Evolutionary conservation across 805 yeast species (phyloP).

Genomic region (Metschnikowia orientalis): DNA sequence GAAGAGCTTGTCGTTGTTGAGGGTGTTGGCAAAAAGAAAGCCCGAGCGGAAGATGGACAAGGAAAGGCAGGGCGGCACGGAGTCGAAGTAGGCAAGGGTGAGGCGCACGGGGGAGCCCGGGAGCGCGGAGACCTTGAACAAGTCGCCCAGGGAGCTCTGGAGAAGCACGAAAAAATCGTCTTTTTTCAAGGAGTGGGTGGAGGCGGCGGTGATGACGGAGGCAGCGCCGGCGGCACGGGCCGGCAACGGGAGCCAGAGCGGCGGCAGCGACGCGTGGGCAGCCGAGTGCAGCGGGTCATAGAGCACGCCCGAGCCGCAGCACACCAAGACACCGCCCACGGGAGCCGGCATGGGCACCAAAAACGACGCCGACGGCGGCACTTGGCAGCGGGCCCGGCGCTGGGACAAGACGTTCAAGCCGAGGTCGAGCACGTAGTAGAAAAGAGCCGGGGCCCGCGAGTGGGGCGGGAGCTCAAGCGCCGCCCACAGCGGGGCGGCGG

Average conservation of each 20-base stretch:
- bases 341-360: conserved; percentile 71
- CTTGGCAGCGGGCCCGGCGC: conserved; percentile 21
- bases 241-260: conserved; percentile 66
- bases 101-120: conserved; percentile 36
- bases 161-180: conserved; percentile 59
- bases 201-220: conserved; percentile 47
- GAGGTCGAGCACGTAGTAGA: conserved; percentile 77
- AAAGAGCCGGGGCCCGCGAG: conserved; percentile 31
- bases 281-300: conserved; percentile 42
- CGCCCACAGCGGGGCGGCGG: conserved; percentile 82
- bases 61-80: conserved; percentile 56
- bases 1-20: conserved; percentile 58
- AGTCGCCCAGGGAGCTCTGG: conserved; percentile 70
- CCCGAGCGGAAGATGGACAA: conserved; percentile 71
- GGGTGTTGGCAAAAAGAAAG: conserved; percentile 62
- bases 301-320: conserved; percentile 51
- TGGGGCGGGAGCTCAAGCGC: conserved; percentile 52
- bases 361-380: conserved; percentile 40
- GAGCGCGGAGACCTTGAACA: conserved; percentile 56
- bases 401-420: conserved; percentile 76
- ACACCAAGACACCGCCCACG: conserved; percentile 62
- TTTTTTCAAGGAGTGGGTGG: conserved; percentile 61
- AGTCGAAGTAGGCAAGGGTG: conserved; percentile 66
- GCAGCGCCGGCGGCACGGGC: conserved; percentile 27
- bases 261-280: conserved; percentile 15